phyloP scores from a whole-genome alignment of 805 yeast species.

The Grigorovia yakushimaensis region DNA sequence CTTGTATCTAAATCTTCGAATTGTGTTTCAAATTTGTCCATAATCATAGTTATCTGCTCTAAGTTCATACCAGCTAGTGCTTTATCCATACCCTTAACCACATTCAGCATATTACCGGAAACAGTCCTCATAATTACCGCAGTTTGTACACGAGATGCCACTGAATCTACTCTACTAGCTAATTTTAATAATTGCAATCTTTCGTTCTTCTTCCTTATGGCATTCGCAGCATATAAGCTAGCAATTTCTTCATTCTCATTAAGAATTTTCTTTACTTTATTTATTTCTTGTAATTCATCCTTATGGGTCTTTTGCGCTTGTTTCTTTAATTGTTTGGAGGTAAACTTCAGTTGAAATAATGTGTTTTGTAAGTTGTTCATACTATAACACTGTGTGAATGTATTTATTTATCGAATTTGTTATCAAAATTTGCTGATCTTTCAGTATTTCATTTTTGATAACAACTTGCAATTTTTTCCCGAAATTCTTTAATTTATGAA shows the following conservation, averaged over 20 bases:
- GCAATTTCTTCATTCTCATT: constrained; percentile 68
- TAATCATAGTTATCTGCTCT: constrained; percentile 83
- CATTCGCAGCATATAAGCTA: constrained; percentile 87
- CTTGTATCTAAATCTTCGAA: constrained; percentile 94
- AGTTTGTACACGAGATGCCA: constrained; percentile 90
- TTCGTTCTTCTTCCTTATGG: constrained; percentile 85
- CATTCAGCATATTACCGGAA: constrained; percentile 87
- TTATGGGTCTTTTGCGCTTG: constrained; percentile 88
- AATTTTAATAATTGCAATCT: constrained; percentile 68
- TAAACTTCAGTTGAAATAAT: constrained; percentile 45
- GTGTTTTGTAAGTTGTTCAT: constrained; percentile 22
- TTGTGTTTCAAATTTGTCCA: constrained; percentile 95
- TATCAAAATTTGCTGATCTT: background rate
- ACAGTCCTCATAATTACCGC: constrained; percentile 97
- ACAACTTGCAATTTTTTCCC: too few species aligned
- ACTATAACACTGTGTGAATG: too few species aligned
- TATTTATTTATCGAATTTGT: too few species aligned
- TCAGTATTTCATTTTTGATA: too few species aligned
- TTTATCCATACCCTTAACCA: constrained; percentile 90
- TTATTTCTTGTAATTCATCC: constrained; percentile 80
- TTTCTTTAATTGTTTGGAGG: constrained; percentile 84
- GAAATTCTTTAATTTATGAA: constrained; percentile 15
- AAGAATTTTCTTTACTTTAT: constrained; percentile 64
- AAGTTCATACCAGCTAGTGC: constrained; percentile 94
- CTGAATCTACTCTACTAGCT: constrained; percentile 89